Conservation (phyloP, 139 green algal genomes). For the Picochlorum sp. region DNA sequence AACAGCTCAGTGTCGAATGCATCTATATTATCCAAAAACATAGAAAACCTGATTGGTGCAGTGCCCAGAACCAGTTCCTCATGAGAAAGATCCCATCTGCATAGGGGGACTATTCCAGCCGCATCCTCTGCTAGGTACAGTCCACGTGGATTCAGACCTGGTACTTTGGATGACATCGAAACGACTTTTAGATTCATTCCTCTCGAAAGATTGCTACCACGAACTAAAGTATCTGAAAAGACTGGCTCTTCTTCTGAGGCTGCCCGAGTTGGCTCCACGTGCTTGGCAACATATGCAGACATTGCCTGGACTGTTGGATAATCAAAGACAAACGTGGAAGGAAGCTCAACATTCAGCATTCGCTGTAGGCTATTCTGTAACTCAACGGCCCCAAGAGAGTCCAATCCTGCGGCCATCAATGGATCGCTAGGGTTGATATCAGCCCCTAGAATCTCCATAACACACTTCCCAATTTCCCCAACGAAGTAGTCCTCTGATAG, state of each 20-base stretch:
- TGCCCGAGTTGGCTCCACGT: not conserved
- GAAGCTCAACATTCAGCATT: constrained; percentile 33
- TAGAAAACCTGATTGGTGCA: constrained; percentile 36
- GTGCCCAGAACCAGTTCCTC: constrained; percentile 15
- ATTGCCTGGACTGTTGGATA: constrained; percentile 55
- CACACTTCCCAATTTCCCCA: constrained; percentile 1
- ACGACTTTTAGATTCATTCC: no score
- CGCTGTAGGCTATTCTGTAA: not conserved
- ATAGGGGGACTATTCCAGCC: constrained; percentile 19
- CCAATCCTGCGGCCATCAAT: constrained; percentile 44
- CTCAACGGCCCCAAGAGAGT: constrained; percentile 29
- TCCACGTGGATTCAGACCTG: no score
- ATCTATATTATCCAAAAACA: constrained; percentile 37
- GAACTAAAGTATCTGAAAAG: no score
- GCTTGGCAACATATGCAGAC: not conserved
- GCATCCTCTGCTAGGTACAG: constrained; percentile 5
- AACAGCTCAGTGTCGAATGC: constrained; percentile 67
- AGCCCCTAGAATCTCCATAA: not conserved
- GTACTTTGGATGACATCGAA: no score
- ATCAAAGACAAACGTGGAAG: constrained; percentile 62
- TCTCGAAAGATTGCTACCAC: no score
- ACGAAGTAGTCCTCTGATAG: not conserved
- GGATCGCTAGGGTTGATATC: constrained; percentile 17
- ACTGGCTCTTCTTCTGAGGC: no score
- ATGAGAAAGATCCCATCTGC: constrained; percentile 24